Evolutionary conservation across 208 protist genomes (phyloP), one percentile per base, ranked within the genome.

Genomic region (Acanthamoeba divionensis): DNA sequence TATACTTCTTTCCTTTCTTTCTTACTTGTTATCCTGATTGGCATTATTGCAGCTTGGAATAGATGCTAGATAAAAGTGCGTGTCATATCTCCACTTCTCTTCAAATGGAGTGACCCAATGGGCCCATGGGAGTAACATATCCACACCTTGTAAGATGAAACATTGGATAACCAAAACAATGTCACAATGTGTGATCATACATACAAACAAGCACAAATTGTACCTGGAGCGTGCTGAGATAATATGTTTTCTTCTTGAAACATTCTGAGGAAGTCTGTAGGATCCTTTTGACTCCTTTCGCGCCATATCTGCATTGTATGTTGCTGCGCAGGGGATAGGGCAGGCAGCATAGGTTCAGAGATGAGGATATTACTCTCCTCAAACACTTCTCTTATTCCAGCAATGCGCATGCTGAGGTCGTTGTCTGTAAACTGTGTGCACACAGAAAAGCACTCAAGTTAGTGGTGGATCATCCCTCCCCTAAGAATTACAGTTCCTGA

Each of bases 41-140:
- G 26, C 45, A 36, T 79, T 31, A 13, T 18, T 15, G 13, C 29
- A 31, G 10, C 4, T 24, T 15, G 36, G 10, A 26, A 69, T 31
- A 29, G 44, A 0, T 29, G 62, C 26, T 13, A 87, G 41, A 45
- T 75, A 87, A 45, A 87, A 87, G 48, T 38, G 44, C n/a, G 79
- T 87, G 54, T 87, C 79, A 24, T 87, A 87, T 29, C 79, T 33
- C 79, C 79, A 87, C 44, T 52, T 60, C 79, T 87, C 79, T 33
- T 87, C 50, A 15, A 66, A n/a, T 0, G 79, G 79, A 0, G 79
- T 87, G 5, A 87, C 62, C 79, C 79, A 87, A 38, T 87, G 79
- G n/a, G 79, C 31, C 79, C 79, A 82, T 0, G 71, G 71, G 13
- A 82, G 15, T 33, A 62, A 21, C 71, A 15, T 24, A 8, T 65